Percentiles rank a stretch among this genome's conserved stretches.
phyloP scores from a whole-genome alignment of 805 yeast genomes.

The Kazachstania taianensis region DNA sequence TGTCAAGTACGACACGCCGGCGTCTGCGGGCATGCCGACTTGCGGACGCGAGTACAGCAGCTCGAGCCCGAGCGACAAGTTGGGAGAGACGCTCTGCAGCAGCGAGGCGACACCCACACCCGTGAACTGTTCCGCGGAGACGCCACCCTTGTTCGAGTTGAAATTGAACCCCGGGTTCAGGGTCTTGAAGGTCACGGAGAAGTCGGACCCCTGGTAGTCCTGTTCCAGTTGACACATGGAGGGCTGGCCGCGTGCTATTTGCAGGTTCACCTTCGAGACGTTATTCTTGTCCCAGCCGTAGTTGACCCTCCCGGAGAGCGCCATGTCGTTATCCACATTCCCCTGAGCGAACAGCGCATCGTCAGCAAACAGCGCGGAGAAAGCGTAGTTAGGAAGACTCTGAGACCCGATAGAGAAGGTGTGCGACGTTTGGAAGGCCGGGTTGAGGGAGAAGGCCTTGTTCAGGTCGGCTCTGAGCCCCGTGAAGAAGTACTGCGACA shows the following conservation, averaged over 20 bases:
- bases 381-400: slow-evolving; percentile 80
- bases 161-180: slow-evolving; percentile 73
- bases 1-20: slow-evolving; percentile 80
- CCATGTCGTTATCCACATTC: slow-evolving; percentile 75
- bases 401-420: slow-evolving; percentile 83
- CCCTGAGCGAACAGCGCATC: slow-evolving; percentile 85
- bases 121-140: slow-evolving; percentile 67
- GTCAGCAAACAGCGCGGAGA: slow-evolving; percentile 79
- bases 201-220: slow-evolving; percentile 85
- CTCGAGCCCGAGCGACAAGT: slow-evolving; percentile 83
- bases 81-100: slow-evolving; percentile 79
- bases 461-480: slow-evolving; percentile 95
- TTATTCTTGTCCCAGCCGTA: slow-evolving; percentile 79
- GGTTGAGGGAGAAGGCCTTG: slow-evolving; percentile 82
- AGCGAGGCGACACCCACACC: slow-evolving; percentile 91
- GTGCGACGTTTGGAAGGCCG: slow-evolving; percentile 95
- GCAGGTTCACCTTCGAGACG: slow-evolving; percentile 77
- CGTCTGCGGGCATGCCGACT: slow-evolving; percentile 75
- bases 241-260: slow-evolving; percentile 81
- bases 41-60: slow-evolving; percentile 69
- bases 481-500: slow-evolving; percentile 81
- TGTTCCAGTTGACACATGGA: slow-evolving; percentile 93
- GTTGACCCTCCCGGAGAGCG: slow-evolving; percentile 81
- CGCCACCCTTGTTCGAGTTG: slow-evolving; percentile 8
- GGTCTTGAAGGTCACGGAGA: slow-evolving; percentile 78